Conservation (phyloP, 805 yeast genomes). For the Tetrapisispora arboricola region DNA sequence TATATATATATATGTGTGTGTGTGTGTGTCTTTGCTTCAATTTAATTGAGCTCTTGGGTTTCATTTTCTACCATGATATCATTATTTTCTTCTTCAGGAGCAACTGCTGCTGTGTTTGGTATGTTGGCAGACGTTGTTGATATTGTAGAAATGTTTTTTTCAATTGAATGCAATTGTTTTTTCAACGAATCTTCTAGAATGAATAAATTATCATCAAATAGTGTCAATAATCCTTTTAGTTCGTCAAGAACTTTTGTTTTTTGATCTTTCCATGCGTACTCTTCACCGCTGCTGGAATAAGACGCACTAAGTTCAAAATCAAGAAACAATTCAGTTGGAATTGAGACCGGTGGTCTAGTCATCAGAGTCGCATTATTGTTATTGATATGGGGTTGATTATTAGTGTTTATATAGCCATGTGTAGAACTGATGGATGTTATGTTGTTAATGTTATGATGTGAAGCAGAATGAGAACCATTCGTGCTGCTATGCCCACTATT, state of each 20-base stretch:
- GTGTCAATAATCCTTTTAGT: slow-evolving; percentile 18
- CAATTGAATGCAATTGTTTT: slow-evolving; percentile 10
- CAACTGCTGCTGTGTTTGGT: not conserved
- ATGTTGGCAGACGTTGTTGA: no score
- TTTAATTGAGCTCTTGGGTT: no score
- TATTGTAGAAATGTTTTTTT: not conserved
- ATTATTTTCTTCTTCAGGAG: not conserved
- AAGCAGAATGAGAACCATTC: not conserved
- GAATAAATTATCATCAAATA: slow-evolving; percentile 25
- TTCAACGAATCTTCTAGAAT: slow-evolving; percentile 22
- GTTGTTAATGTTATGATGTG: not conserved
- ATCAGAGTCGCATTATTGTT: no score
- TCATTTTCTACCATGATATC: no score
- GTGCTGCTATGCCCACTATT: not conserved
- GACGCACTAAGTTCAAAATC: slow-evolving; percentile 20
- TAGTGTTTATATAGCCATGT: not conserved
- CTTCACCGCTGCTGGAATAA: slow-evolving; percentile 3
- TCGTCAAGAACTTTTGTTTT: slow-evolving; percentile 25
- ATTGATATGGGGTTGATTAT: no score
- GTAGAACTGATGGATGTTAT: not conserved
- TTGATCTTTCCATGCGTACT: slow-evolving; percentile 14
- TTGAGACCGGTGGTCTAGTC: slow-evolving; percentile 21
- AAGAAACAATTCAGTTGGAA: slow-evolving; percentile 22
- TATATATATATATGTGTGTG: no score
- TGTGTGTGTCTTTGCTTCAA: no score